Conservation (phyloP, 2,329 filamentous ascomycete species). For the Hymenoscyphus linearis region DNA sequence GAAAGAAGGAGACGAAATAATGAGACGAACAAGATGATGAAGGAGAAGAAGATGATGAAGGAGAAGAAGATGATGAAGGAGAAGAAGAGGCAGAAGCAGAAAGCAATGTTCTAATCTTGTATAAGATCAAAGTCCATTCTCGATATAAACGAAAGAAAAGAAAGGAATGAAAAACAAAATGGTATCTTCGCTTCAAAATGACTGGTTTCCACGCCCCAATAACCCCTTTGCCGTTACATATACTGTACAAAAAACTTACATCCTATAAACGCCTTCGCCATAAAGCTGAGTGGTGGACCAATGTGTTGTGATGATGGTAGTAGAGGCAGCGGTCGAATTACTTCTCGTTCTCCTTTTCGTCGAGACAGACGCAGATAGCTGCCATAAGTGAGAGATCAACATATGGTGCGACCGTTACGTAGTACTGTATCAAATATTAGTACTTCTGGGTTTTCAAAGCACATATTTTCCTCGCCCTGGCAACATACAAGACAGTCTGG, state of each 20-base stretch:
- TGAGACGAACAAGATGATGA: no score
- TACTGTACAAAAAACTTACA: not conserved
- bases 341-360: conserved; percentile 55
- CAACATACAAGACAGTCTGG: not conserved
- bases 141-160: not conserved
- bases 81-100: no score
- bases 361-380: conserved; percentile 62
- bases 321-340: conserved; percentile 2
- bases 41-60: no score
- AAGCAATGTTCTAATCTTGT: no score
- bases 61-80: no score
- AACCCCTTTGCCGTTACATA: not conserved
- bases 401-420: conserved; percentile 55
- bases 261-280: not conserved
- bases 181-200: not conserved
- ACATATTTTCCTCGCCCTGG: not conserved
- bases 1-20: no score
- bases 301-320: not conserved
- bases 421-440: conserved; percentile 40
- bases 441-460: not conserved
- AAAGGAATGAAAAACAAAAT: not conserved
- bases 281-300: not conserved
- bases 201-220: not conserved
- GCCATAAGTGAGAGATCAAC: conserved; percentile 62
- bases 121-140: not conserved